Evolutionary conservation across 1,139 yeast genomes (phyloP), one percentile per base, ranked within the genome.

Genomic region (Kodamaea arcana): DNA sequence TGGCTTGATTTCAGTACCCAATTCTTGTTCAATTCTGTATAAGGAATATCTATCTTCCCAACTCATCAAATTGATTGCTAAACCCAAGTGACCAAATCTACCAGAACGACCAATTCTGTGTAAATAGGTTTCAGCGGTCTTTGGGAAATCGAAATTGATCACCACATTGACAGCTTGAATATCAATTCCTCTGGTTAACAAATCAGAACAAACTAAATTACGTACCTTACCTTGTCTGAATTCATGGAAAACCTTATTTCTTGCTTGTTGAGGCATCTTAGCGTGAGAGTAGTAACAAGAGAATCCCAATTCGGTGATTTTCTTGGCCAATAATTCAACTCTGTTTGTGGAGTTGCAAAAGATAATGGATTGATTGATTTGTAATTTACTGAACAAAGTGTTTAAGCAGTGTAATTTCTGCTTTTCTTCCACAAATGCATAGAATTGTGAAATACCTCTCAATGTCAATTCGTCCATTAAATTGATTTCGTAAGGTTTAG

Each of bases 61-160:
- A 60, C 90, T 86, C 70, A 92, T 88, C 53, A 92, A 78, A 64
- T 92, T 94, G 56, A 92, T 90, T 29, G 98, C 98, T 58, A 92
- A 75, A 72, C 98, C 98, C 57, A 90, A 78, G 61, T 94, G 98
- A 48, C 98, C 98, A 58, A 88, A 92, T 73, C 98, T 84, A 50
- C 98, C 99, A 3, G 97, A 88, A 72, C 99, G 90, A 72, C 99
- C 97, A 54, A 92, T 94, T 75, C 98, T 85, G 66, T 92, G 98
- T 51, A 92, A 76, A 62, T 92, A 92, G 29, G 97, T 92, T 64
- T 92, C 98, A 9, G 97, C 97, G 40, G 86, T 88, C 62, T 92
- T 92, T 43, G 99, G 98, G 80, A 92, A 92, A 64, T 92, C 98
- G 62, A 92, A 94, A 65, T 92, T 92, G 53, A 92, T 86, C 37